Evolutionary conservation across 345 rosid genomes (phyloP), one percentile per base, ranked within the genome.

Genomic region (Hibiscus tridactylites): DNA sequence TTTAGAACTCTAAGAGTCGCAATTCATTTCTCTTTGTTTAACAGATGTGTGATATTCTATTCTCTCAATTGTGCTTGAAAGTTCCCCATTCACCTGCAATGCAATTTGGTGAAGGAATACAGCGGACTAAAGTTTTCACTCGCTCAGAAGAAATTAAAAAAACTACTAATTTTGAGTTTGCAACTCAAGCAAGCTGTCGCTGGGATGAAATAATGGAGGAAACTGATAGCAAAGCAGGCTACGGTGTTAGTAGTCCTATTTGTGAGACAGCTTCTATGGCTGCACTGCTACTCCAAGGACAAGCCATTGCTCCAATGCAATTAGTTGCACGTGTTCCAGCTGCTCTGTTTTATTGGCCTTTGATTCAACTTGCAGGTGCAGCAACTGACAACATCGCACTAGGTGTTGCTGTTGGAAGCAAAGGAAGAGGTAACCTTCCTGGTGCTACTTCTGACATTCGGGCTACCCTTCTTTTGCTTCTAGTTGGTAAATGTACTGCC

Each of bases 331-430:
- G 97, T 67, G 92, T 95, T 74, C 97, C 93, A 66, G 89, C 96
- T 69, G 96, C 82, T 62, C 85, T 95, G 78, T 95, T 95, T 75
- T 87, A 89, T 82, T 95, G 99, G 99, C 99, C 99, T 11, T 81
- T 95, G 84, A 85, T 95, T 82, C 99, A 92, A 78, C 92, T 95
- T 21, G 99, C 97, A 65, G 89, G 92, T 79, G 99, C 99, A 56
- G 96, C 97, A 58, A 87, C 98, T 46, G 98, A 92, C 78, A 89
- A 95, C 79, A 89, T 95, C 24, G 85, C 98, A 56, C 83, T 92
- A 78, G 97, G 98, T 77, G 92, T 95, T 44, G 97, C 99, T 26
- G 99, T 95, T 82, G 99, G 98, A 78, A 95, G 99, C 82, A 92
- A 95, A 83, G 99, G 99, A 80, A 89, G 92, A 80, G 99, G 99